Evolutionary conservation across 345 rosid genomes (phyloP), one percentile per base, ranked within the genome.

Genomic region (Citrus australasica): DNA sequence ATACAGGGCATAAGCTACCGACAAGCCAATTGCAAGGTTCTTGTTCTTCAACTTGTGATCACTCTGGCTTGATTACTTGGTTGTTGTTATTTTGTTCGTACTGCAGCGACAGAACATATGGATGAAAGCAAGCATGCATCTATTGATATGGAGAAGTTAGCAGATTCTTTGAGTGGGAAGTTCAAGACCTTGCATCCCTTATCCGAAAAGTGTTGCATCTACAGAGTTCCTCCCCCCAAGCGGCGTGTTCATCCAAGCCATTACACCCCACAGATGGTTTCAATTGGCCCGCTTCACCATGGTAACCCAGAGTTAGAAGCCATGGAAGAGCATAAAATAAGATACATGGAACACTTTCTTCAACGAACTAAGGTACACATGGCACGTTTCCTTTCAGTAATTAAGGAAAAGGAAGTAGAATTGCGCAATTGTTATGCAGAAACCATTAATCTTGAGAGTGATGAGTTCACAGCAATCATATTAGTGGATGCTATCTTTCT

Each of bases 401-500:
- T 76, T 6, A 53, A 37, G 67, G 48, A 16, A 10, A 7, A 32
- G 9, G 84, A 80, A 42, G 40, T 0, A 22, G 30, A 25, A 10
- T 6, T 76, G 9, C 71, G 62, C 3, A 59, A 35, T 38, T 70
- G 62, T 63, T 85, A 83, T 13, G 53, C 66, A 1, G 74, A 80
- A 42, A 5, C 4, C 2, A 53, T 78, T 21, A 7, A 53, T 25
- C 22, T 40, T 0, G 0, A 1, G 0, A 42, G 73, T n/a, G 21
- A 78, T 2, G 71, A 80, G 21, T 80, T 85, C 14, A 55, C 16
- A 5, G 28, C 78, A 27, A 80, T 85, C 66, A 53, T 82, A 4
- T 24, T 82, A 19, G 32, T 85, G 0, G 83, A 82, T 35, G 63
- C 74, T 2, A 5, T 40, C 7, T 84, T 84, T 2, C 14, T 84